Base-by-base conservation (phyloP, 495 filamentous ascomycete genomes). In the Aspergillus asperescens region DNA sequence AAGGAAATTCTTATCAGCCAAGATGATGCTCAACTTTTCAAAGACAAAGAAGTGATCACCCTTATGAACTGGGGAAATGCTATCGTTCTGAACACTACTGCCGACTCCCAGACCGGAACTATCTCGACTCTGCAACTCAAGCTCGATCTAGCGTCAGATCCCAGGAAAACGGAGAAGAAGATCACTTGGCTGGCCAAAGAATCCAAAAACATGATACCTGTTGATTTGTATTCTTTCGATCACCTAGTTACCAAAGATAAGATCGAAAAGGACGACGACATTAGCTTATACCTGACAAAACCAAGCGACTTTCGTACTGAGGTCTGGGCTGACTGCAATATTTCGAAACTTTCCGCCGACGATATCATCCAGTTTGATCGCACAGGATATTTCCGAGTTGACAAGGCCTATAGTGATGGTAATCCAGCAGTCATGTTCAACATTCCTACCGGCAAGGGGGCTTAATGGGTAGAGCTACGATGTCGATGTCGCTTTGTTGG, bases 61-160 rank as follows among this genome's bases (percentile, higher is more conserved):
- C 76, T 96, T 22, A 96, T 96, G 91, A 85, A 83, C 63, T 96
- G 91, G 91, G 91, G 91, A 57, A 96, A 96, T 56, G 91, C 89
- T 23, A 81, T 93, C 52, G 85, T 95, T 9, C 84, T 84, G 35
- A 84, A 83, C 59, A 88, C 89, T 61, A 72, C 75, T 28, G 76
- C 83, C 45, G 78, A 84, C 16, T 63, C 74, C n/a, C n/a, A n/a
- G 18, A 58, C 67, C 38, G 77, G 76, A 24, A 68, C 78, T 20
- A 81, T 95, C 47, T 86, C 82, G 0, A 71, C 65, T 25, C 68
- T 95, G 3, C 86, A 85, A 34, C 77, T 89, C 37, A 88, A 93
- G 61, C 79, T 96, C 3, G 84, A 95, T 63, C 81, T 94, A 24
- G 76, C 86, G 62, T 90, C 90, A 48, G 91, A 96, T 64, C 83